Base-by-base conservation (phyloP, 1,284 basidiomycete species). In the Leccinum angustisporum region DNA sequence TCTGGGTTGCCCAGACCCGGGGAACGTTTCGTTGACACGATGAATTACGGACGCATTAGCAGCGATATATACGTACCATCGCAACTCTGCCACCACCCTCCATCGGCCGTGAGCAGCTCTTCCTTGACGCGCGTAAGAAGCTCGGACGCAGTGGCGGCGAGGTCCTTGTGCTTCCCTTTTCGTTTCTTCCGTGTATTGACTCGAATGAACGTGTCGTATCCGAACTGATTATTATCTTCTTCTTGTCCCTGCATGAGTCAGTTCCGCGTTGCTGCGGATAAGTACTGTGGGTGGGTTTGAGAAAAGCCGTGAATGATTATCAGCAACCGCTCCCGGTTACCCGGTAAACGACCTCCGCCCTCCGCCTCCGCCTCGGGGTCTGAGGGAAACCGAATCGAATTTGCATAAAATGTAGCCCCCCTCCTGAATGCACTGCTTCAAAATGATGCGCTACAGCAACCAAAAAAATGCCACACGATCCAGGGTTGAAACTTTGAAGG, bases 21-120 rank as follows among this genome's bases (percentile, higher is more conserved):
- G 46, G 55, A 56, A 38, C 13, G 18, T 34, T 6, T 38, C 40
- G 14, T 21, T 46, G 18, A 46, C 18, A 46, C 18, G 43, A 21
- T 46, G 18, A 7, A 46, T 34, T 31, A 30, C 63, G 64, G 66
- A 56, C 33, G 2, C 61, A 60, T 57, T 64, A 55, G 9, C 27
- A 40, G 25, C 43, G 56, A 33, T 54, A 70, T 21, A 48, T 48
- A 25, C 73, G 63, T 65, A 75, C 75, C 67, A 58, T 57, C n/a
- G 70, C 79, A 83, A 66, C 76, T 70, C 21, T 69, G 60, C 60
- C 78, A 76, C 83, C 84, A 86, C 60, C 75, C 74, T 59, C 75
- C 62, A 54, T 68, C 77, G 66, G 63, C 66, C 61, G 54, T 76
- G 64, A 74, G 63, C 65, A 74, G 65, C 50, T 82, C 77, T 61